phyloP scores from a whole-genome alignment of 1,139 yeast genomes.

The Protomyces inundatus region DNA sequence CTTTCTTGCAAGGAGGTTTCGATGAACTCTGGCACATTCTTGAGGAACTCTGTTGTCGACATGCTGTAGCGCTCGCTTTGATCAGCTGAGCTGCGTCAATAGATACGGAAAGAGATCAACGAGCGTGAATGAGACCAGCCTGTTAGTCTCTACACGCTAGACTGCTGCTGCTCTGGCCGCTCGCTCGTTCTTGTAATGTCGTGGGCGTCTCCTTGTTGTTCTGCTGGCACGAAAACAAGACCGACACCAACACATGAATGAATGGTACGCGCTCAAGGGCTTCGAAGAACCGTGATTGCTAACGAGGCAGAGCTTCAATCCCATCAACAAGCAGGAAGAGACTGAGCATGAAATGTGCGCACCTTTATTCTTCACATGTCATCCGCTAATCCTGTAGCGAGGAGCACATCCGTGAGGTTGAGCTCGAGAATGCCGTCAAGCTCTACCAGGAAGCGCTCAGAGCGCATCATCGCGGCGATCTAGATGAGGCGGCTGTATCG shows the following conservation, averaged over 20 bases:
- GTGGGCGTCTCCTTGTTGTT: too few relatives aligned
- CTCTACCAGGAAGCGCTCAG: slow-evolving; percentile 65
- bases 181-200: too few relatives aligned
- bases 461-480: slow-evolving; percentile 51
- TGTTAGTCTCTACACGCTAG: too few relatives aligned
- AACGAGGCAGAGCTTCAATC: slow-evolving; percentile 7
- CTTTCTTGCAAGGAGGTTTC: slow-evolving; percentile 51
- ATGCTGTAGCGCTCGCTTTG: background rate
- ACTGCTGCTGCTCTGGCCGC: too few relatives aligned
- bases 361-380: background rate
- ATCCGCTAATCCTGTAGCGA: background rate
- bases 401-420: slow-evolving; percentile 32
- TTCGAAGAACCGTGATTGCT: background rate
- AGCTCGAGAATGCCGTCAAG: slow-evolving; percentile 81
- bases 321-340: slow-evolving; percentile 17
- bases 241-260: background rate
- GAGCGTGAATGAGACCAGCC: too few relatives aligned
- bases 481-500: slow-evolving; percentile 48
- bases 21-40: slow-evolving; percentile 28
- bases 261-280: background rate
- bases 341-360: slow-evolving; percentile 23
- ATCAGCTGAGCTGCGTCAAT: background rate
- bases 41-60: slow-evolving; percentile 6
- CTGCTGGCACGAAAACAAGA: too few relatives aligned
- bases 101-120: too few relatives aligned